These are phyloP conservation scores for Penicillium maclennaniae DNA, from an alignment of 495 filamentous ascomycete species.

Conservation along the genomic window DNA sequence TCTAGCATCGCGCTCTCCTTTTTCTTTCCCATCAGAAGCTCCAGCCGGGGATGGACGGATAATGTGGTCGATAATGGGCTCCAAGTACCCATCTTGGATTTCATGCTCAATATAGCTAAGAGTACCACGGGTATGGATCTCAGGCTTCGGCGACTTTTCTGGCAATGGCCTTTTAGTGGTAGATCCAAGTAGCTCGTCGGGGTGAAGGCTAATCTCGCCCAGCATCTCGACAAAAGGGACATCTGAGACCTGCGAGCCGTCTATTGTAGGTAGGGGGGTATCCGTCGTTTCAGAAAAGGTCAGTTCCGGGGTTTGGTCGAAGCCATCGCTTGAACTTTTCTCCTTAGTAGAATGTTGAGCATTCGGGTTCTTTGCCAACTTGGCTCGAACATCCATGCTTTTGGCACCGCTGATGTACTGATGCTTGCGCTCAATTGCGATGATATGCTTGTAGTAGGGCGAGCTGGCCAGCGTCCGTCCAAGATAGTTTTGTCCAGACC, in stretches of 20 bases:
- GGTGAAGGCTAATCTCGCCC: slow-evolving; percentile 35
- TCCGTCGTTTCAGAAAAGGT: slow-evolving; percentile 26
- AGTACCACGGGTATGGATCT: slow-evolving; percentile 26
- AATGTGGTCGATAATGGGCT: slow-evolving; percentile 71
- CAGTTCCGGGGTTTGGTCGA: slow-evolving; percentile 27
- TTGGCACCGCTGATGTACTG: slow-evolving; percentile 82
- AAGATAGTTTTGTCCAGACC: slow-evolving; percentile 93
- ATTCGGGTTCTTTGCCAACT: slow-evolving; percentile 58
- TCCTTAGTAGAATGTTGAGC: slow-evolving; percentile 60
- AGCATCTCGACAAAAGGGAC: slow-evolving; percentile 35
- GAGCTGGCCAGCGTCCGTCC: slow-evolving; percentile 79
- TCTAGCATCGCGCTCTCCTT: slow-evolving; percentile 29
- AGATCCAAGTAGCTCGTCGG: slow-evolving; percentile 26
- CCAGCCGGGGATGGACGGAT: slow-evolving; percentile 17
- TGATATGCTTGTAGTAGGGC: slow-evolving; percentile 80
- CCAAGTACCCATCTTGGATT: slow-evolving; percentile 63
- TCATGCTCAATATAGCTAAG: slow-evolving; percentile 52
- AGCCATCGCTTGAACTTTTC: slow-evolving; percentile 58
- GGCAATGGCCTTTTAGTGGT: not conserved
- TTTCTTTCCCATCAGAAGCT: slow-evolving; percentile 2
- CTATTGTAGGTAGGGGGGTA: not conserved
- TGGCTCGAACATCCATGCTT: slow-evolving; percentile 72
- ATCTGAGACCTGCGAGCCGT: slow-evolving; percentile 11
- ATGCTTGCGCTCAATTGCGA: slow-evolving; percentile 85
- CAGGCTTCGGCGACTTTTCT: slow-evolving; percentile 27